phyloP scores from a whole-genome alignment of 148 eudicot species.

The Suaeda aralocaspica region DNA sequence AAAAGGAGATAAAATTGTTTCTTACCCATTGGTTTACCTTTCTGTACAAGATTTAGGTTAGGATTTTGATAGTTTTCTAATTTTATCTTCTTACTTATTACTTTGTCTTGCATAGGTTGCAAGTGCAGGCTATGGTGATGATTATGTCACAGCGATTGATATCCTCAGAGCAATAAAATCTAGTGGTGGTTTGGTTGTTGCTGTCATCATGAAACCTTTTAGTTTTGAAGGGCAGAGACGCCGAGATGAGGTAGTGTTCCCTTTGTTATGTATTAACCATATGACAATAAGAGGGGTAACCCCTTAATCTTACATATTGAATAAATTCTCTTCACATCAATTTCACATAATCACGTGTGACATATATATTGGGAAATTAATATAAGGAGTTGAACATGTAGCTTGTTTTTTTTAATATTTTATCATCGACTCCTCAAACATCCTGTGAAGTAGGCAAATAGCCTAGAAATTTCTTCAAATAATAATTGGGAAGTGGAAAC shows the following conservation, averaged over 20 bases:
- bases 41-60: background rate
- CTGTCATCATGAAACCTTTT: slow-evolving; percentile 78
- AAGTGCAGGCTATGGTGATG: slow-evolving; percentile 83
- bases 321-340: no score
- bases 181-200: slow-evolving; percentile 51
- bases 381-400: no score
- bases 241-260: slow-evolving; percentile 82
- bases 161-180: slow-evolving; percentile 49
- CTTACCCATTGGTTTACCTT: background rate
- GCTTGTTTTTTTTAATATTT: no score
- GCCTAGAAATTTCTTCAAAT: background rate
- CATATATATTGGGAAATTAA: no score
- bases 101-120: slow-evolving; percentile 56
- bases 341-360: no score
- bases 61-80: background rate
- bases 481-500: background rate
- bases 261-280: no score
- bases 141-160: slow-evolving; percentile 49
- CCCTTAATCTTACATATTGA: no score
- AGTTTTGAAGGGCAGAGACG: slow-evolving; percentile 94
- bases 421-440: no score
- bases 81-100: background rate
- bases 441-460: background rate
- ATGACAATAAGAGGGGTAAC: no score
- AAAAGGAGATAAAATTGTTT: background rate